Conservation (phyloP, 2,329 filamentous ascomycete species). For the Xylaria sp. region DNA sequence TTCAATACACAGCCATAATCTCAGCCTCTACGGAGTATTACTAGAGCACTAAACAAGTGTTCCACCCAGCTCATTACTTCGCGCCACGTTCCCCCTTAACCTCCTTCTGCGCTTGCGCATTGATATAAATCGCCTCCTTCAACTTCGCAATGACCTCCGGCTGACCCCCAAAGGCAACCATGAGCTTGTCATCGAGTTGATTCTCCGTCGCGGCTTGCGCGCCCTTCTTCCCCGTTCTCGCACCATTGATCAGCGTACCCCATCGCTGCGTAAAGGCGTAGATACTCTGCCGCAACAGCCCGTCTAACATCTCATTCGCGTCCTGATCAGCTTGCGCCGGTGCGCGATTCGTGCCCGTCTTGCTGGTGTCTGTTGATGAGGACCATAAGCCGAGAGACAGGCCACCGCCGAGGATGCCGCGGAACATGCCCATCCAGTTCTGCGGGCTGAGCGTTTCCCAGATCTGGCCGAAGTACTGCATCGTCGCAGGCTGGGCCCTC, state of each 20-base stretch:
- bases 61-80: conserved; percentile 15
- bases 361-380: conserved; percentile 19
- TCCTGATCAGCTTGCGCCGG: conserved; percentile 39
- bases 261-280: conserved; percentile 59
- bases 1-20: too few relatives aligned
- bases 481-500: conserved; percentile 45
- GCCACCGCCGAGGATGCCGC: conserved; percentile 51
- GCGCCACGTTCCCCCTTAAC: conserved; percentile 28
- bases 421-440: conserved; percentile 55
- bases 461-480: conserved; percentile 60
- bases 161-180: conserved; percentile 54
- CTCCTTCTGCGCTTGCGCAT: conserved; percentile 49
- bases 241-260: conserved; percentile 47
- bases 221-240: conserved; percentile 42
- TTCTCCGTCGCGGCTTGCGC: conserved; percentile 44
- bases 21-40: too few relatives aligned
- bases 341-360: conserved; percentile 14
- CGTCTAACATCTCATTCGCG: conserved; percentile 60
- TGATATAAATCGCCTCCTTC: conserved; percentile 56
- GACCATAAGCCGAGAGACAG: conserved; percentile 36
- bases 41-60: too few relatives aligned
- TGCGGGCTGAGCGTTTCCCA: conserved; percentile 58
- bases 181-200: conserved; percentile 53
- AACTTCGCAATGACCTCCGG: conserved; percentile 55
- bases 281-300: conserved; percentile 57